These are phyloP conservation scores for Penicillium sp. DNA, from an alignment of 2,329 filamentous ascomycete genomes.

Conservation along the genomic window DNA sequence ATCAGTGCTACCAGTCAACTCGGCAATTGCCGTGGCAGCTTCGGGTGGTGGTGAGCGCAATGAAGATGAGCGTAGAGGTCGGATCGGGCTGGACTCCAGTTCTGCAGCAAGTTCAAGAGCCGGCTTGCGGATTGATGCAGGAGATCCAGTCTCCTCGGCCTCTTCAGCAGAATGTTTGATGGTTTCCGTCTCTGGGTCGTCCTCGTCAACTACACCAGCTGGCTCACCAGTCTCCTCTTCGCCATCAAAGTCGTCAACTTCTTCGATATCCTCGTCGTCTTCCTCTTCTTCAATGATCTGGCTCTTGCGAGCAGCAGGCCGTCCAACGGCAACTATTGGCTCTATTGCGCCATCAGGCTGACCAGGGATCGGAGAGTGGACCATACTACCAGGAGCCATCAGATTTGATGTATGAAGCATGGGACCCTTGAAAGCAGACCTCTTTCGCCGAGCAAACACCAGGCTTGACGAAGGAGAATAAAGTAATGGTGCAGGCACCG, in stretches of 20 bases:
- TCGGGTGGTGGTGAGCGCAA: constrained; percentile 24
- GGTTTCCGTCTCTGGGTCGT: constrained; percentile 7
- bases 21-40: constrained; percentile 10
- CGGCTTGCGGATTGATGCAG: constrained; percentile 22
- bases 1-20: constrained; percentile 4
- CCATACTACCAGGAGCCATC: constrained; percentile 33
- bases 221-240: constrained; percentile 29
- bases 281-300: constrained; percentile 49
- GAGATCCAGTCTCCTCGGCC: constrained; percentile 13
- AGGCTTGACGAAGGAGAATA: constrained; percentile 44
- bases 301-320: constrained; percentile 37
- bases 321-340: constrained; percentile 16
- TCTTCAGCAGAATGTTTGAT: constrained; percentile 5
- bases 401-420: constrained; percentile 42
- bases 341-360: constrained; percentile 23
- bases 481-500: constrained; percentile 36
- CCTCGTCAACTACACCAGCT: constrained; percentile 15
- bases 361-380: constrained; percentile 36
- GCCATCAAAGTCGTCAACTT: constrained; percentile 43
- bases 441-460: constrained; percentile 48
- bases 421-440: constrained; percentile 48
- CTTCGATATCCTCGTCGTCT: constrained; percentile 43
- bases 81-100: constrained; percentile 30
- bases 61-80: constrained; percentile 43
- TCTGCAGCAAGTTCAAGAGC: constrained; percentile 34